phyloP scores from a whole-genome alignment of 352 stramenopile genomes.

The Pythium sp. region DNA sequence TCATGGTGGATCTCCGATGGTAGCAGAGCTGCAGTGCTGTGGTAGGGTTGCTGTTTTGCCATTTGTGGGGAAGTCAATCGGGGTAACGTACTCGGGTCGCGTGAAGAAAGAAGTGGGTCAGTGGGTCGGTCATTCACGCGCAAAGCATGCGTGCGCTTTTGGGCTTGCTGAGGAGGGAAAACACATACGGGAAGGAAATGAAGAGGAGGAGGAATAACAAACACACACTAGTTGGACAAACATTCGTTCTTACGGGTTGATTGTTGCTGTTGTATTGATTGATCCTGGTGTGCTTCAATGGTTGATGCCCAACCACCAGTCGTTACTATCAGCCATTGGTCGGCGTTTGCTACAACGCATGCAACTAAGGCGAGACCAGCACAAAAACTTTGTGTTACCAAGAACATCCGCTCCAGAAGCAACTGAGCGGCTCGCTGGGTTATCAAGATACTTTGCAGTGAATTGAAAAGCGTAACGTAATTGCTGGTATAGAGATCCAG shows the following conservation, averaged over 20 bases:
- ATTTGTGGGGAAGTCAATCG: not conserved
- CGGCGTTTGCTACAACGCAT: too few species aligned
- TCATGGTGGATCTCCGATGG: constrained; percentile 81
- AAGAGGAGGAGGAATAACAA: constrained; percentile 12
- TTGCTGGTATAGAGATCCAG: not conserved
- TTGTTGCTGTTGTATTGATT: too few species aligned
- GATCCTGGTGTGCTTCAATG: too few species aligned
- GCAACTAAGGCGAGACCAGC: too few species aligned
- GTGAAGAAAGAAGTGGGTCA: not conserved
- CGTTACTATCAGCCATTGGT: too few species aligned
- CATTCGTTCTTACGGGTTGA: too few species aligned
- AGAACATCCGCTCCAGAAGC: not conserved
- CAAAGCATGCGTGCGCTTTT: not conserved
- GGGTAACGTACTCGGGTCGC: not conserved
- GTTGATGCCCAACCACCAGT: too few species aligned
- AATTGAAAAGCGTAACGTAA: not conserved
- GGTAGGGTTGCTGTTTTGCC: not conserved
- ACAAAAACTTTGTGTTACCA: not conserved
- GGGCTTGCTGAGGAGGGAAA: not conserved
- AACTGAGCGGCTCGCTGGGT: not conserved
- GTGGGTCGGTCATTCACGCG: constrained; percentile 11
- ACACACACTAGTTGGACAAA: not conserved
- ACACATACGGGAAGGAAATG: constrained; percentile 12
- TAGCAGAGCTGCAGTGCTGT: constrained; percentile 21
- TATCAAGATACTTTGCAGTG: not conserved